A percentile compares a stretch with the other conserved stretches of the same genome.
Evolutionary conservation across 768 basidiomycete species (phyloP).

Genomic region (Tricholoma sp.): DNA sequence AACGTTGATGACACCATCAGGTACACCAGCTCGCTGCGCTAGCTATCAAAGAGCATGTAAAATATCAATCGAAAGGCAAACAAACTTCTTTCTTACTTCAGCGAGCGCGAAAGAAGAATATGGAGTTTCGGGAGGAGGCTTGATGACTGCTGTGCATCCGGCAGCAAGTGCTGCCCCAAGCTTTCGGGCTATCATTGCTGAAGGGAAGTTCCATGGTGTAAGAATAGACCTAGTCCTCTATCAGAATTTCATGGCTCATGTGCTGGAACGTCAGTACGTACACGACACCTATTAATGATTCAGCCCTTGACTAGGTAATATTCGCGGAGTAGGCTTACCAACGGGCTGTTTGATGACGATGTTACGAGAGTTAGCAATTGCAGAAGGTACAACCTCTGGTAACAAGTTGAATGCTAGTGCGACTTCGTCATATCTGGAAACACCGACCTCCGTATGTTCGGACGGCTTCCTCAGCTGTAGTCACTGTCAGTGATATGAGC

Average conservation of each 20-base stretch:
- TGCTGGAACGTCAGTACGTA: slow-evolving; percentile 18
- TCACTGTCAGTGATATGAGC: slow-evolving; percentile 5
- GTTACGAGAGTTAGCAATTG: slow-evolving; percentile 66
- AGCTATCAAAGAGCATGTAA: slow-evolving; percentile 41
- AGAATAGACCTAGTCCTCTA: slow-evolving; percentile 54
- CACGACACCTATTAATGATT: slow-evolving; percentile 31
- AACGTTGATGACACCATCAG: slow-evolving; percentile 92
- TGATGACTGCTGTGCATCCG: slow-evolving; percentile 95
- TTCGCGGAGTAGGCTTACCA: slow-evolving; percentile 36
- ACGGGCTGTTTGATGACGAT: slow-evolving; percentile 92
- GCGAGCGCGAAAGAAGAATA: slow-evolving; percentile 87
- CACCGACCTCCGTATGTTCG: slow-evolving; percentile 80
- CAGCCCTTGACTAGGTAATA: background rate
- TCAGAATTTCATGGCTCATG: slow-evolving; percentile 1
- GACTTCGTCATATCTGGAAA: background rate
- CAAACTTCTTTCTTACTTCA: slow-evolving; percentile 48
- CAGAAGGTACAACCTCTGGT: slow-evolving; percentile 77
- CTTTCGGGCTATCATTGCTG: slow-evolving; percentile 92
- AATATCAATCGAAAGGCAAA: background rate
- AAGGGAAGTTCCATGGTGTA: slow-evolving; percentile 93
- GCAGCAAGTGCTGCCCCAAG: slow-evolving; percentile 86
- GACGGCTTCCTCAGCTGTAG: slow-evolving; percentile 83
- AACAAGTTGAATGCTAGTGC: background rate
- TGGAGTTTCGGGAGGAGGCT: slow-evolving; percentile 93
- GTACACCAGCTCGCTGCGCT: slow-evolving; percentile 83